Conservation (phyloP, 768 basidiomycete genomes). For the Russula brevipes region DNA sequence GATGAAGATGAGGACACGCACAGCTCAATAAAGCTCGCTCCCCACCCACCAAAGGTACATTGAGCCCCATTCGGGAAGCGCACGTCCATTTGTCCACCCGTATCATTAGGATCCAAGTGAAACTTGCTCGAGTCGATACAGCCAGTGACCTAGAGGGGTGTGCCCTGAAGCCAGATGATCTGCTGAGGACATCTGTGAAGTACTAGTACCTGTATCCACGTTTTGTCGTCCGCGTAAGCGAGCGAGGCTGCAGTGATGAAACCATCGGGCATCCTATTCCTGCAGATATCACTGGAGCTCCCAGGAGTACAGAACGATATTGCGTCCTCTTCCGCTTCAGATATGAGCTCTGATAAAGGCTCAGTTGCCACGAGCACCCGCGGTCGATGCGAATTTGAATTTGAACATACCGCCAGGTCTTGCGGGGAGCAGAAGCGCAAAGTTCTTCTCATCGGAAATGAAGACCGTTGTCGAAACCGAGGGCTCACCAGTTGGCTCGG, state of each 20-base stretch:
- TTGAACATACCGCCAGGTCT: constrained; percentile 32
- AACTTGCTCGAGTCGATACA: constrained; percentile 36
- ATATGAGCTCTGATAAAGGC: constrained; percentile 34
- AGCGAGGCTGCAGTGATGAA: constrained; percentile 38
- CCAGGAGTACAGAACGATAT: constrained; percentile 35
- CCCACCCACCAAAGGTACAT: constrained; percentile 47
- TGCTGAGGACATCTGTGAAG: neutral
- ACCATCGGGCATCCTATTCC: constrained; percentile 31
- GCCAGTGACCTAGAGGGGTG: constrained; percentile 35
- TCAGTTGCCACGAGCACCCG: neutral
- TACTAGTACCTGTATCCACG: constrained; percentile 41
- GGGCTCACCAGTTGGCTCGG: constrained; percentile 36
- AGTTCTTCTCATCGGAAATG: constrained; percentile 29
- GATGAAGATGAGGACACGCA: constrained; percentile 28
- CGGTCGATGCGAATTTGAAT: neutral
- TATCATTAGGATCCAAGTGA: constrained; percentile 32
- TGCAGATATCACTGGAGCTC: constrained; percentile 30
- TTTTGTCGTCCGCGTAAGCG: constrained; percentile 33
- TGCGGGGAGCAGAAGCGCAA: constrained; percentile 36
- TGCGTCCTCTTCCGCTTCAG: constrained; percentile 38
- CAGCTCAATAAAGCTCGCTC: constrained; percentile 50
- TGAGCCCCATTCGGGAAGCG: constrained; percentile 51
- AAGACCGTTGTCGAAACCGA: constrained; percentile 37
- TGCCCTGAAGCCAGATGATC: neutral
- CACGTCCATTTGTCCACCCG: constrained; percentile 47